A percentile compares a stretch with the other conserved stretches of the same genome.
Conservation (phyloP, 2,329 filamentous ascomycete genomes). For the Aspergillus persii region DNA sequence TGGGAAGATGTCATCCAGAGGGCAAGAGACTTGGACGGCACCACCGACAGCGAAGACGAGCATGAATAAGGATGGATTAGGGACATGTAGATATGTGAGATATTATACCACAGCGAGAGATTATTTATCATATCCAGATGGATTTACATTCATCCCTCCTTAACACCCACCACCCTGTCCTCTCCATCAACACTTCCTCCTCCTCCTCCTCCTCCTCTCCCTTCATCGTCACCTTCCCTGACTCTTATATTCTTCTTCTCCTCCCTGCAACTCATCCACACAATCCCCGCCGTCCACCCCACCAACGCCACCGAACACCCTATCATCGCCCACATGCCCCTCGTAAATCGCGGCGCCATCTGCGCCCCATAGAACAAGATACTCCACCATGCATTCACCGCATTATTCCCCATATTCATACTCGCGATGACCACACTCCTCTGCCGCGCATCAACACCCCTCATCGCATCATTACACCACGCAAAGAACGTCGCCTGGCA, state of each 20-base stretch:
- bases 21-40: background rate
- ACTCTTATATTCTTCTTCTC: background rate
- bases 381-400: conserved; percentile 71
- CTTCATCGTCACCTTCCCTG: background rate
- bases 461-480: conserved; percentile 70
- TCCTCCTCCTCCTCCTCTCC: background rate
- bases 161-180: background rate
- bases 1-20: conserved; percentile 49
- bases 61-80: background rate
- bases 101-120: background rate
- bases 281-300: conserved; percentile 16
- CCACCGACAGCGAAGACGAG: background rate
- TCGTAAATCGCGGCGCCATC: conserved; percentile 64
- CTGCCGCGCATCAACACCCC: conserved; percentile 61
- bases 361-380: conserved; percentile 68
- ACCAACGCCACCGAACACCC: conserved; percentile 19
- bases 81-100: background rate
- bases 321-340: conserved; percentile 40
- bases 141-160: background rate
- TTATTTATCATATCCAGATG: too few species aligned
- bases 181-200: background rate
- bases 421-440: conserved; percentile 66
- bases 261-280: conserved; percentile 14
- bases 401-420: conserved; percentile 69
- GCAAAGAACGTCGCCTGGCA: conserved; percentile 74